Evolutionary conservation across 352 stramenopile species (phyloP), one percentile per base, ranked within the genome.

Genomic region (Globisporangium sylvaticum): DNA sequence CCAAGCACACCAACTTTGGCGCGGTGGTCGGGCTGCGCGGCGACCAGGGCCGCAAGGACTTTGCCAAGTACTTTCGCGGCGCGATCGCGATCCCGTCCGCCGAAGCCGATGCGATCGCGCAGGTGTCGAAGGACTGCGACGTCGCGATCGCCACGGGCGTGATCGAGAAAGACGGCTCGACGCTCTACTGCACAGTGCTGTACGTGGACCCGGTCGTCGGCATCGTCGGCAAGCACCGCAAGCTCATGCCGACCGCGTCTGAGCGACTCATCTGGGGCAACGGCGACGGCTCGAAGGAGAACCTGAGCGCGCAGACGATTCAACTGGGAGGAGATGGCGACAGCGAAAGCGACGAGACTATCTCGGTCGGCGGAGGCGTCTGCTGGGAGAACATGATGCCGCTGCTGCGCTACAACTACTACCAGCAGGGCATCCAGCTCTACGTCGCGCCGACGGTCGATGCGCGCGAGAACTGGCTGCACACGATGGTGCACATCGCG

Each of bases 341-440:
- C 22, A 24, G 32, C 4, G 52, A 20, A 22, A 8, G 5, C 14
- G 44, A 52, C n/a, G n/a, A n/a, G 48, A 62, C 58, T 12, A 25
- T 74, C 18, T n/a, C 34, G 7, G 68, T 71, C 42, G 68, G 65
- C 39, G 68, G 65, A 15, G 68, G 63, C 29, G 60, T 74, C 31
- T 74, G 68, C 59, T 74, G 68, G 68, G 68, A 74, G 59, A 74
- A 71, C 65, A 71, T 74, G 65, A 74, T 74, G 68, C 68, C 68
- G 54, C 65, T 74, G 32, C 59, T 74, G 65, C 68, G 68, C 31
- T 74, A 71, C 59, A 54, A 65, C 64, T 66, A 70, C 58, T 74
- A 74, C 65, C 60, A 66, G 55, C 68, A 74, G 34, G 65, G 56
- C 44, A 58, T 74, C 58, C 68, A 74, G 54, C 34, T 74, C 52